A percentile compares a stretch with the other conserved stretches of the same genome.
Evolutionary conservation across 2,329 filamentous ascomycete genomes (phyloP).

Genomic region (Pseudopyricularia javanii): DNA sequence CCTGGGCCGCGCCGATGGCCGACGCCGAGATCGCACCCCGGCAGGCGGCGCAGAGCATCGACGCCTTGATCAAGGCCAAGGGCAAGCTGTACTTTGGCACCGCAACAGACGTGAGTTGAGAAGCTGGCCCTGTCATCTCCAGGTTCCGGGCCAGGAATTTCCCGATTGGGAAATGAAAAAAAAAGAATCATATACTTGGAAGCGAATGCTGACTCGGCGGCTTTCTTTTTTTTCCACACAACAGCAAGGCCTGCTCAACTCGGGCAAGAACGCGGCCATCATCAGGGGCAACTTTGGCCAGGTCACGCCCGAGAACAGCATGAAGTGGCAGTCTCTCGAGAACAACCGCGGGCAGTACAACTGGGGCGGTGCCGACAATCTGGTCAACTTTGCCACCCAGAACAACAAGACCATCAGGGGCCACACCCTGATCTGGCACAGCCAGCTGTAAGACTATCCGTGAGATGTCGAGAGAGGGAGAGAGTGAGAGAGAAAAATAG

Average conservation of each 20-base stretch:
- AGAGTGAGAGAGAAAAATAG: neutral
- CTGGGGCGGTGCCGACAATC: constrained; percentile 37
- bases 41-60: constrained; percentile 34
- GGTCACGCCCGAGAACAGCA: constrained; percentile 56
- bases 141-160: neutral
- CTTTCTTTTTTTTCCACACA: no score
- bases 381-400: constrained; percentile 22
- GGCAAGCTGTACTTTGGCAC: constrained; percentile 57
- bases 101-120: constrained; percentile 28
- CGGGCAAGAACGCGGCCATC: constrained; percentile 37
- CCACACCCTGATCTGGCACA: constrained; percentile 39
- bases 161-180: neutral
- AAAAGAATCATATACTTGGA: neutral
- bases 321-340: constrained; percentile 55
- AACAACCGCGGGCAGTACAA: constrained; percentile 36
- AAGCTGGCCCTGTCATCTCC: neutral
- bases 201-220: neutral
- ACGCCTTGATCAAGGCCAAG: constrained; percentile 43
- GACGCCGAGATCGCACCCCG: constrained; percentile 16
- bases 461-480: neutral
- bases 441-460: constrained; percentile 24
- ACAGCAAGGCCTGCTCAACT: constrained; percentile 30
- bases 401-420: constrained; percentile 20
- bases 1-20: constrained; percentile 17
- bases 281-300: constrained; percentile 51